Evolutionary conservation across 345 rosid genomes (phyloP), one percentile per base, ranked within the genome.

Genomic region (Corymbia maculata): DNA sequence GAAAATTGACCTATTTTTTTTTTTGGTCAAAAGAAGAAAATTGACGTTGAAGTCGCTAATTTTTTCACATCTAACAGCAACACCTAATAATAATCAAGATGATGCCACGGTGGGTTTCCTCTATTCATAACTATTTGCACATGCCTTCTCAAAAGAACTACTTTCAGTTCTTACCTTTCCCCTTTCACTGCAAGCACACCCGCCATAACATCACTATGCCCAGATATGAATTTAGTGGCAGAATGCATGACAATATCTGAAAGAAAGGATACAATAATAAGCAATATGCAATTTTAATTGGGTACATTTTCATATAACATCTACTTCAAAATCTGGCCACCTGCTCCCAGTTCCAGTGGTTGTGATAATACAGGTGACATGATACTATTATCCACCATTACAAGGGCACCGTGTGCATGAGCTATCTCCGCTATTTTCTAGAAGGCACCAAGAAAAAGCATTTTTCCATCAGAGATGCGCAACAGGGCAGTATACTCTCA

Each of bases 221-320:
- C 99, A 47, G 98, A 93, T 89, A 96, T 94, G 89, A 98, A 98
- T 89, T 98, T 97, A 57, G 99, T 98, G 88, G 98, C 99, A 0
- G 99, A 98, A 87, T 97, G 98, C 99, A 98, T 97, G 86, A 97
- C 99, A 53, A 97, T 98, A 89, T 98, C 99, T 95, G 94, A 89
- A 89, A 92, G 84, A 42, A 49, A 55, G 28, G 61, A 87, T 52
- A 42, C 89, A 45, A 32, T 22, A 82, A 70, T 49, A 19, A 84
- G 32, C 51, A 61, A 50, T 42, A 89, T 42, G 88, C 88, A 86
- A 52, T 85, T 85, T 80, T 52, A 51, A 87, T 44, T 86, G 52
- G 36, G 44, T 16, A 75, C 36, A 51, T 79, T 89, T 52, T 57
- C n/a, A 80, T 36, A 42, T 79, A 45, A 88, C 85, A 85, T 36